Base-by-base conservation (phyloP, 164 flowering plant species). In the Tinospora cordifolia region DNA sequence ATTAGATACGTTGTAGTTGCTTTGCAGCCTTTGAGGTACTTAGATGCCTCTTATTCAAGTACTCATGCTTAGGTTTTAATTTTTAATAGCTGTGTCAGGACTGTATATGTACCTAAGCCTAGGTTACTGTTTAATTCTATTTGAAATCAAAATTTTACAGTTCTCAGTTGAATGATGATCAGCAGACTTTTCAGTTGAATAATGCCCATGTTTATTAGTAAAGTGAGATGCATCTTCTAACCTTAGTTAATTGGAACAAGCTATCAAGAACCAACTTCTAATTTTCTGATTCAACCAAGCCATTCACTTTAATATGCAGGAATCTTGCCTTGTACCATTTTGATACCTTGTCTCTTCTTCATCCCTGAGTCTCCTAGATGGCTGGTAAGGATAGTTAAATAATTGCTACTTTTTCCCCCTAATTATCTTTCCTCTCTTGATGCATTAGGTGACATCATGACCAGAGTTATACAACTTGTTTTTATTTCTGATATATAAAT, bases 331-430 rank as follows among this genome's bases (percentile, higher is more conserved):
- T 88, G 97, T 77, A 82, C 90, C 39, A 78, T 88, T 66, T 78
- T 93, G 85, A 93, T 93, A 73, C 96, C 97, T 67, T 97, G 85
- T n/a, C 84, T 93, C 8, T 93, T 93, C 82, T 93, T 93, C 82
- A 87, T 93, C 76, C 98, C 98, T 17, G 97, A 93, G 80, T 93
- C 98, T 75, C 98, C 98, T 62, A 84, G 98, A 62, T 91, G 98
- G 98, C 87, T 93, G 84, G 98, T 90, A 81, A 84, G 86, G 21
- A 63, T 70, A 57, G 64, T 68, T 26, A 68, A 57, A 64, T 75
- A 44, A 36, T 46, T 44, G 47, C 14, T 7, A 44, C 14, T 14
- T 14, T 44, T 14, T 14, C 47, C 47, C 47, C 47, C 47, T 44
- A 8, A 8, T 41, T 41, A 3, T 41, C 13, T 41, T 41, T 11